Conservation (phyloP, 1,139 yeast species). For the Barnettozyma hawaiiensis region DNA sequence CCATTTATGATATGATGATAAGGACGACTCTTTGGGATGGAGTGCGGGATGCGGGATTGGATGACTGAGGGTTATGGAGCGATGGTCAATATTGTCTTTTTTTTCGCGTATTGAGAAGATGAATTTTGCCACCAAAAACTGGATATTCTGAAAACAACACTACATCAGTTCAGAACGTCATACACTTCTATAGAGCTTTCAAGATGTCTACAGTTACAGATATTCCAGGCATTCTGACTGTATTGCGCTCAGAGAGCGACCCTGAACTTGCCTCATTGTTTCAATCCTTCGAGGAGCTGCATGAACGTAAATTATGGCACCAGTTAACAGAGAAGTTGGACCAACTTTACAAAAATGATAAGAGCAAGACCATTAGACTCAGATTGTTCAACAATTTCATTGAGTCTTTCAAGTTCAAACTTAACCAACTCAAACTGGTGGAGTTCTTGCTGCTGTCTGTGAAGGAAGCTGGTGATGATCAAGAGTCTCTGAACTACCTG, state of each 20-base stretch:
- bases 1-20: too few species aligned
- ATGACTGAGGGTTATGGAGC: slow-evolving; percentile 4
- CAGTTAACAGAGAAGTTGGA: slow-evolving; percentile 71
- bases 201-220: slow-evolving; percentile 14
- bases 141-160: not conserved
- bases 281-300: slow-evolving; percentile 75
- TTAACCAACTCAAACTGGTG: slow-evolving; percentile 75
- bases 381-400: slow-evolving; percentile 72
- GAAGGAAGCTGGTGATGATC: slow-evolving; percentile 37
- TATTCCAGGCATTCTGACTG: slow-evolving; percentile 26
- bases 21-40: too few species aligned
- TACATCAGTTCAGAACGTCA: not conserved
- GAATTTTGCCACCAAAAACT: slow-evolving; percentile 13
- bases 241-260: slow-evolving; percentile 65
- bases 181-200: not conserved
- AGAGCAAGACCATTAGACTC: slow-evolving; percentile 49
- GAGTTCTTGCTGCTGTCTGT: slow-evolving; percentile 64
- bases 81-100: too few species aligned
- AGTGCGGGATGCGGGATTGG: too few species aligned
- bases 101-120: not conserved
- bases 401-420: slow-evolving; percentile 55
- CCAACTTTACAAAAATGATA: slow-evolving; percentile 50
- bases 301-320: slow-evolving; percentile 78
- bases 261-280: slow-evolving; percentile 59
- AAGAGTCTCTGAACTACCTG: slow-evolving; percentile 55